phyloP scores from a whole-genome alignment of 2,329 filamentous ascomycete species.

The Botrytis fabae region DNA sequence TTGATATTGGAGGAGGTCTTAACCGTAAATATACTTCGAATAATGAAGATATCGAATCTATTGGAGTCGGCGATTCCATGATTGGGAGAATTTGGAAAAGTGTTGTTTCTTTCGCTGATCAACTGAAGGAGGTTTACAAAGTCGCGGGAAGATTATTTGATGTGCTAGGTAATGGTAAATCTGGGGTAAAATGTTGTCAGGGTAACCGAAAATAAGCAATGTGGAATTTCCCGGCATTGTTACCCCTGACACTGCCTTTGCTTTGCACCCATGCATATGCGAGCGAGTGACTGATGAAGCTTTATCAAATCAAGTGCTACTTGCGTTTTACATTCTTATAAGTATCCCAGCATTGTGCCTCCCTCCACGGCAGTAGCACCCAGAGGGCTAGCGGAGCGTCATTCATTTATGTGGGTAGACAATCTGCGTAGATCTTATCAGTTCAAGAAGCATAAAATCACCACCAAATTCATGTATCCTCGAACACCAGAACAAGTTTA shows the following conservation, averaged over 20 bases:
- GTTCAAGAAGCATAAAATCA: not conserved
- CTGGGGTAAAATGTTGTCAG: constrained; percentile 20
- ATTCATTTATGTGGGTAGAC: not conserved
- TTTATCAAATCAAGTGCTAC: not conserved
- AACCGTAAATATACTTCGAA: constrained; percentile 92
- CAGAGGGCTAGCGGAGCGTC: not conserved
- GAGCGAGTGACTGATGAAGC: not conserved
- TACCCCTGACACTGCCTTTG: constrained; percentile 4
- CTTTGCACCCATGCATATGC: not conserved
- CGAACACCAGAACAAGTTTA: not conserved
- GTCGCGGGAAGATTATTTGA: constrained; percentile 19
- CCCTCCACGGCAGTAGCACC: not conserved
- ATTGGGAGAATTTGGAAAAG: not conserved
- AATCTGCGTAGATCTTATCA: not conserved
- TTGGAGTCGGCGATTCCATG: constrained; percentile 43
- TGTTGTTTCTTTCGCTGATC: constrained; percentile 11
- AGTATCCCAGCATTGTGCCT: not conserved
- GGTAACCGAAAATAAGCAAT: constrained; percentile 9
- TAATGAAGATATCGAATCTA: constrained; percentile 56
- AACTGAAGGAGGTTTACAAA: constrained; percentile 11
- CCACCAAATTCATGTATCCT: not conserved
- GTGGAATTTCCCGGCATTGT: not conserved
- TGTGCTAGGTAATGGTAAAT: not conserved
- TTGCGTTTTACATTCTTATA: not conserved
- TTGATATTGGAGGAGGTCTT: constrained; percentile 58